A percentile compares a stretch with the other conserved stretches of the same genome.
Conservation (phyloP, 2,329 filamentous ascomycete species). For the Ceratocystis harringtonii region DNA sequence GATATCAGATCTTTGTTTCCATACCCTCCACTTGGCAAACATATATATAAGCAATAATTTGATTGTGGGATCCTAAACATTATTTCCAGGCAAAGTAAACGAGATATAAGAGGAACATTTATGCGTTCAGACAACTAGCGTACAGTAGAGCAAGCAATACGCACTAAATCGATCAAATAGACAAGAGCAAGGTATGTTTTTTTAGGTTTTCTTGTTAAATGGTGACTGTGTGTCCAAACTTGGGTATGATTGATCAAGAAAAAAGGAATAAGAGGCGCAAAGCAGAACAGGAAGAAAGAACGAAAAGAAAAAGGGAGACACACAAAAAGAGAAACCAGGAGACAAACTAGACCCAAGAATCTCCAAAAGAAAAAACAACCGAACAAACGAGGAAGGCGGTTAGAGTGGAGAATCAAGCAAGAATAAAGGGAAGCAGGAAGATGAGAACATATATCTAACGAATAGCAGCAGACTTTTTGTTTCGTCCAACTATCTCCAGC, state of each 20-base stretch:
- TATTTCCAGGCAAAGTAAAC: background rate
- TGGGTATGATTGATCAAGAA: conserved; percentile 17
- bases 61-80: background rate
- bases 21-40: background rate
- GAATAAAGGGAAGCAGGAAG: background rate
- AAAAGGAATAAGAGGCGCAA: background rate
- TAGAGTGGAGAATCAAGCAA: background rate
- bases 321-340: conserved; percentile 6
- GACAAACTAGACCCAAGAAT: conserved; percentile 1
- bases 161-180: background rate
- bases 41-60: background rate
- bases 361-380: conserved; percentile 7
- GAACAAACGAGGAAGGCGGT: conserved; percentile 6
- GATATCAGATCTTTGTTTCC: background rate
- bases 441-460: conserved; percentile 5
- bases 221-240: conserved; percentile 11
- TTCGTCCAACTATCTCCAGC: conserved; percentile 13
- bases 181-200: background rate
- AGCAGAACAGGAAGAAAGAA: background rate
- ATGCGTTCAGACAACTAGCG: background rate
- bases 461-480: background rate
- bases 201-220: background rate
- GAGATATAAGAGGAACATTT: background rate
- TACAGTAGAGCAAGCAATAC: background rate
- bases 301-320: conserved; percentile 1